phyloP scores from a whole-genome alignment of 2,329 filamentous ascomycete species.

The Calycina herbarum region DNA sequence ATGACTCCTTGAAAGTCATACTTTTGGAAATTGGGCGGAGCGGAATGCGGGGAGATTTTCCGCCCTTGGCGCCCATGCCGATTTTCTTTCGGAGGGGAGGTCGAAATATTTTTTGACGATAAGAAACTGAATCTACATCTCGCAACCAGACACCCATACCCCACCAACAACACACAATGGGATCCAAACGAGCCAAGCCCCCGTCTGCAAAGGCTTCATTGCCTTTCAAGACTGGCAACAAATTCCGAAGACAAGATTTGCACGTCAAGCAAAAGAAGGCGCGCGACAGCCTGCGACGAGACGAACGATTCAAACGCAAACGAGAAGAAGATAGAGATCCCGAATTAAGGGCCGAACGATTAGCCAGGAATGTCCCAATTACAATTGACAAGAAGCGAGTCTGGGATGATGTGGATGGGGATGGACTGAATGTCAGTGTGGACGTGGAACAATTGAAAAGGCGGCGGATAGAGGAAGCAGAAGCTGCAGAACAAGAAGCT shows the following conservation, averaged over 20 bases:
- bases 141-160: background rate
- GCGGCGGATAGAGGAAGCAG: conserved; percentile 52
- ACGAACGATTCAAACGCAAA: conserved; percentile 74
- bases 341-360: conserved; percentile 67
- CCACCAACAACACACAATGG: conserved; percentile 44
- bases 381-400: conserved; percentile 86
- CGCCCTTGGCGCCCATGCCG: background rate
- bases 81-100: background rate
- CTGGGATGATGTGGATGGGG: conserved; percentile 77
- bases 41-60: conserved; percentile 11
- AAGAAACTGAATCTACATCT: conserved; percentile 1
- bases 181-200: conserved; percentile 46
- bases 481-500: conserved; percentile 47
- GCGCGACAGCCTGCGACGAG: conserved; percentile 71
- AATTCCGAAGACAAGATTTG: conserved; percentile 74
- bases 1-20: background rate
- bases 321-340: conserved; percentile 86
- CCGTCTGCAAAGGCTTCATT: conserved; percentile 45
- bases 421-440: conserved; percentile 53
- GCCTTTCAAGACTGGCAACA: conserved; percentile 67
- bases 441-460: conserved; percentile 61
- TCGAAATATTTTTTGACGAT: background rate
- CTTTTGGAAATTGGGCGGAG: background rate
- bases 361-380: conserved; percentile 74
- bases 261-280: conserved; percentile 79